A percentile compares a stretch with the other conserved stretches of the same genome.
These are phyloP conservation scores for Candida qinlingensis DNA, from an alignment of 805 yeast species.

Conservation along the genomic window DNA sequence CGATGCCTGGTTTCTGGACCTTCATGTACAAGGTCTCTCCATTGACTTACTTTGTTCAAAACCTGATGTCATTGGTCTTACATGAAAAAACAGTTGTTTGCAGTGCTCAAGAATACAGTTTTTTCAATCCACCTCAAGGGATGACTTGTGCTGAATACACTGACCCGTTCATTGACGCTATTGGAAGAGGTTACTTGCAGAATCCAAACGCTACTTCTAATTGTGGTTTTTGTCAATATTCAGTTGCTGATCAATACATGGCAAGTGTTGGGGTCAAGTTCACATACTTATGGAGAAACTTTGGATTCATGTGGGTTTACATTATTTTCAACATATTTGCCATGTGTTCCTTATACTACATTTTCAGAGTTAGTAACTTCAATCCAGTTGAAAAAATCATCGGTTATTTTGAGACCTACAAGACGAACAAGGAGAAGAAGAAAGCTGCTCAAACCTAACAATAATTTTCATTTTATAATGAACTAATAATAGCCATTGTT, in stretches of 20 bases:
- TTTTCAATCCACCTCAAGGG: conserved; percentile 49
- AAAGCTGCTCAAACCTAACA: neutral
- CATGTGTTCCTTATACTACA: conserved; percentile 25
- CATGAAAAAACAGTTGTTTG: conserved; percentile 52
- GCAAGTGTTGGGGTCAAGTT: conserved; percentile 37
- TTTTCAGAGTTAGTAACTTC: conserved; percentile 10
- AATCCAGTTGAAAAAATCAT: neutral
- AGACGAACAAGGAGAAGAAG: conserved; percentile 1
- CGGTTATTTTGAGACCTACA: neutral
- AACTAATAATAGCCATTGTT: no score
- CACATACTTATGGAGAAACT: conserved; percentile 55
- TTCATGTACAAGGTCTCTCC: conserved; percentile 68
- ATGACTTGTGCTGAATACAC: conserved; percentile 57
- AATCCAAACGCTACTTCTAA: conserved; percentile 43
- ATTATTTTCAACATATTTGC: conserved; percentile 28
- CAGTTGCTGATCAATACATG: conserved; percentile 44
- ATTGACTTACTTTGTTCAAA: conserved; percentile 50
- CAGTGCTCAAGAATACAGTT: conserved; percentile 40
- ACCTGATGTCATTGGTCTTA: conserved; percentile 42
- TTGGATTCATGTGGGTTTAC: conserved; percentile 58
- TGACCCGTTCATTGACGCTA: conserved; percentile 29
- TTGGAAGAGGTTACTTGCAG: conserved; percentile 51
- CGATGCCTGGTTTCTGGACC: conserved; percentile 70
- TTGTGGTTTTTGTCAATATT: conserved; percentile 44
- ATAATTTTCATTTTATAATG: neutral